Evolutionary conservation across 768 basidiomycete species (phyloP), one percentile per base, ranked within the genome.

Genomic region (Pulveroboletus ravenelii): DNA sequence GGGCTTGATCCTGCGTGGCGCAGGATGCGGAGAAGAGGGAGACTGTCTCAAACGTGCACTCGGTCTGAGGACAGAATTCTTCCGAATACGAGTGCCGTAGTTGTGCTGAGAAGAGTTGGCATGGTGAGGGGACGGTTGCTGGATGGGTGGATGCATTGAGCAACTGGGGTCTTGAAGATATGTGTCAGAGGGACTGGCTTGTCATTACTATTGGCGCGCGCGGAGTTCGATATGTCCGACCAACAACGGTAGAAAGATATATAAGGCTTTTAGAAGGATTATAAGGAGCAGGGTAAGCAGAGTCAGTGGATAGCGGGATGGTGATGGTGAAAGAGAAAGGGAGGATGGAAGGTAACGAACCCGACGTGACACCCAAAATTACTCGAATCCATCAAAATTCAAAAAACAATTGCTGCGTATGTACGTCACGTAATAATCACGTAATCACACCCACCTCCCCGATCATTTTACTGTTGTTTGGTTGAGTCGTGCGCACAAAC

Each of bases 1-100:
- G 35, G 67, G 68, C 53, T 62, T 71, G 60, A 68, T 61, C 51
- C 62, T 65, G 44, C 69, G 62, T 32, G 62, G 64, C 1, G 62
- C 50, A 23, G 69, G 65, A 38, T 71, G 72, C 6, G 63, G 61
- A 14, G 68, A 63, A 27, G 74, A 71, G 40, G 78, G 70, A 13
- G 66, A 70, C 48, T 78, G 74, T 53, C 75, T 72, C 25, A 76
- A 73, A 54, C 80, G 81, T 47, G 72, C 60, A 25, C 77, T 73
- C 49, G 80, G 82, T 53, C 73, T 78, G 55, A 82, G 73, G 55
- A 72, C 25, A 45, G 78, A 70, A 51, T 79, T 78, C 40, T 77
- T 75, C 52, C 78, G 75, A 32, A 75, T 79, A 44, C 80, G 70
- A 15, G 80, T 82, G 54, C 75, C 75, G 72, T 84, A 80, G 53